These are phyloP conservation scores for Adansonia digitata DNA, from an alignment of 345 rosid genomes.

Conservation along the genomic window DNA sequence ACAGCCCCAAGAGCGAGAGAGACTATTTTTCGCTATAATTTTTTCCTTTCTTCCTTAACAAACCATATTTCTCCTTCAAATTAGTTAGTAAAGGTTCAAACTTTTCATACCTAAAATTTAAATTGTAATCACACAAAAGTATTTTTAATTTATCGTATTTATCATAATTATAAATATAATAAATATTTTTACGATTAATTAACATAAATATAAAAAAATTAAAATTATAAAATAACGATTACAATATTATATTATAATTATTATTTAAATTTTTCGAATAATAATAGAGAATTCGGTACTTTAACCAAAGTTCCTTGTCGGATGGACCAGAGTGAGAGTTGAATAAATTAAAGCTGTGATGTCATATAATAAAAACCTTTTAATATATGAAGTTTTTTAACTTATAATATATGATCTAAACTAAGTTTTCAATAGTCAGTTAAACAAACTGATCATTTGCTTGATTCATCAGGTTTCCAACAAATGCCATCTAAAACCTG, in stretches of 20 bases:
- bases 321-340: slow-evolving; percentile 29
- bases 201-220: too few relatives aligned
- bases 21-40: slow-evolving; percentile 13
- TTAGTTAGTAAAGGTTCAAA: slow-evolving; percentile 15
- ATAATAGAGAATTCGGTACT: slow-evolving; percentile 8
- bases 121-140: too few relatives aligned
- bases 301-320: slow-evolving; percentile 38
- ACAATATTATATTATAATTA: too few relatives aligned
- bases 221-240: too few relatives aligned
- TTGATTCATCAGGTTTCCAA: slow-evolving; percentile 41
- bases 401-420: not conserved
- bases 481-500: slow-evolving; percentile 26
- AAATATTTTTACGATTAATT: too few relatives aligned
- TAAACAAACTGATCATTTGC: slow-evolving; percentile 47
- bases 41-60: not conserved
- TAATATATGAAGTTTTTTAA: not conserved
- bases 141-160: too few relatives aligned
- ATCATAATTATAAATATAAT: too few relatives aligned
- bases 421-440: slow-evolving; percentile 28
- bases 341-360: slow-evolving; percentile 21
- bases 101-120: not conserved
- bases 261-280: too few relatives aligned
- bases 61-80: slow-evolving; percentile 3
- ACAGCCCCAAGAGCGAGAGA: slow-evolving; percentile 25
- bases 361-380: not conserved